Evolutionary conservation across 1,284 basidiomycete species (phyloP).

Genomic region (Golubevia pallescens): DNA sequence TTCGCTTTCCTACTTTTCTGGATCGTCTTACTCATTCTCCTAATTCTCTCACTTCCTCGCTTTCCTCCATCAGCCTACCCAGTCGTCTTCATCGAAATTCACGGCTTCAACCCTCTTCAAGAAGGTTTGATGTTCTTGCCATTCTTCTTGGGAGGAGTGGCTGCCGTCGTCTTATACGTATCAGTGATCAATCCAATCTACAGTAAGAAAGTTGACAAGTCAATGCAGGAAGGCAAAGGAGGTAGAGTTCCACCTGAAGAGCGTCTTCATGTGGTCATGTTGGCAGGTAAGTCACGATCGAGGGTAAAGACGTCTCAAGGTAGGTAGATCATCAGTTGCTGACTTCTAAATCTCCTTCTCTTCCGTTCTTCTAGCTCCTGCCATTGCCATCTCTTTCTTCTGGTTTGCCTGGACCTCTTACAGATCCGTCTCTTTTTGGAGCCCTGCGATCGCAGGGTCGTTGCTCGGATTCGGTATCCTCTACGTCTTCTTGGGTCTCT

Average conservation of each 20-base stretch:
- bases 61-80: conserved; percentile 45
- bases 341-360: conserved; percentile 11
- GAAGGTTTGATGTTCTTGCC: conserved; percentile 49
- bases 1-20: too few species aligned
- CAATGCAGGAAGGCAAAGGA: conserved; percentile 17
- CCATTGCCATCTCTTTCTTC: conserved; percentile 66
- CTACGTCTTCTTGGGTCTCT: conserved; percentile 57
- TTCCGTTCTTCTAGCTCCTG: conserved; percentile 46
- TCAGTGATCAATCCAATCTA: conserved; percentile 43
- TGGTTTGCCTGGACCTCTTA: conserved; percentile 65
- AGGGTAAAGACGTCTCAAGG: too few species aligned
- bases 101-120: conserved; percentile 41
- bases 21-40: background rate
- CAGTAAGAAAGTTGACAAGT: conserved; percentile 22
- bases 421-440: conserved; percentile 66
- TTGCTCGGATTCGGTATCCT: conserved; percentile 47
- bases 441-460: conserved; percentile 40
- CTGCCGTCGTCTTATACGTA: conserved; percentile 29
- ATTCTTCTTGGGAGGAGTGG: conserved; percentile 45
- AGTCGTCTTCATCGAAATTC: conserved; percentile 32
- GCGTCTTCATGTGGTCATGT: conserved; percentile 24
- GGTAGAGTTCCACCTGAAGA: conserved; percentile 47
- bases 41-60: background rate
- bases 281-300: too few species aligned
- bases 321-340: too few species aligned